Evolutionary conservation across 805 yeast genomes (phyloP).

Genomic region (Starmerella etchellsii): DNA sequence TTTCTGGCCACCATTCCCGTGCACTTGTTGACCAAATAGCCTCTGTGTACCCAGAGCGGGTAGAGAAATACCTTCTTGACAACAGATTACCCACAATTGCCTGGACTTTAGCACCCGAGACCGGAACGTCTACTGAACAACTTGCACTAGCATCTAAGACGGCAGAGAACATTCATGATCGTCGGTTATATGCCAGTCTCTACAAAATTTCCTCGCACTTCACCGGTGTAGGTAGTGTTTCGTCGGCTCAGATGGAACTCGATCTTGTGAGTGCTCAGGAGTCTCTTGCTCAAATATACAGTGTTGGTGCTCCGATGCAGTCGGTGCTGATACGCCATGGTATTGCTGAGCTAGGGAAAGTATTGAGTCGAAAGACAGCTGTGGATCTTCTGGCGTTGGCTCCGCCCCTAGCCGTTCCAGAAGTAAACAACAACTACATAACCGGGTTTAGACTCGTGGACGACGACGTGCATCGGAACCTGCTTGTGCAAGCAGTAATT

Average conservation of each 20-base stretch:
- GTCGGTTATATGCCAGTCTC: conserved; percentile 10
- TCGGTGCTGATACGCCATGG: conserved; percentile 3
- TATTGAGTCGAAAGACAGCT: conserved; percentile 6
- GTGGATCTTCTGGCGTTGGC: conserved; percentile 15
- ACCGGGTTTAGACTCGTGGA: conserved; percentile 10
- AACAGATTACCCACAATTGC: conserved; percentile 9
- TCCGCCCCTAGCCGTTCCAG: conserved; percentile 5
- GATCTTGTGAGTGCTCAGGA: conserved; percentile 9
- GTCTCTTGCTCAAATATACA: conserved; percentile 1
- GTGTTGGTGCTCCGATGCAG: no score
- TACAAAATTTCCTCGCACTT: conserved; percentile 11
- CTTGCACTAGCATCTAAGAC: conserved; percentile 4
- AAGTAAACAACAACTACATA: conserved; percentile 7
- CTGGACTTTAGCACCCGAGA: conserved; percentile 15
- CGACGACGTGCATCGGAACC: conserved; percentile 10
- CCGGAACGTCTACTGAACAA: conserved; percentile 6
- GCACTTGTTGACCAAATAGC: conserved; percentile 7
- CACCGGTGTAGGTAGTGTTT: not conserved
- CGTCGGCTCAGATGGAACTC: conserved; percentile 5
- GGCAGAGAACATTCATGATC: conserved; percentile 1
- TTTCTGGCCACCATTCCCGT: conserved; percentile 2
- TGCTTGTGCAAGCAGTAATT: conserved; percentile 15
- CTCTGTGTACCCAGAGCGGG: conserved; percentile 3
- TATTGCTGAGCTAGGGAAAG: not conserved
- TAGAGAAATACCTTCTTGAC: conserved; percentile 7